Evolutionary conservation across 2,329 filamentous ascomycete species (phyloP).

Genomic region (Malbranchea zuffiana): DNA sequence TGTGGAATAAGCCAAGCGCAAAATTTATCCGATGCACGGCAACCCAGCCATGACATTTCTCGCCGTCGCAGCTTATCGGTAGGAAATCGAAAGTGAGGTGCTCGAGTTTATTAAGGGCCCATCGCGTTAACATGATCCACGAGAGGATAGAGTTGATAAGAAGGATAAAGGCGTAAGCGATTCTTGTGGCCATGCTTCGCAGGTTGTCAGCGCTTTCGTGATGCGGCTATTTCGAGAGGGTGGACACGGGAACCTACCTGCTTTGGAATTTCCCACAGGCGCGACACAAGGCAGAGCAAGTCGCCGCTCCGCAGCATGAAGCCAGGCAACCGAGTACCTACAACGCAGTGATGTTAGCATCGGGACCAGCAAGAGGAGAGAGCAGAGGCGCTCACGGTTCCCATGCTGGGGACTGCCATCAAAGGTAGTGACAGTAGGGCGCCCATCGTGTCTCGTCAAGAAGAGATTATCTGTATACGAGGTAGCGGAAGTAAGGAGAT

Average conservation of each 20-base stretch:
- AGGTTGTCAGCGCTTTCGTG: constrained; percentile 1
- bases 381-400: constrained; percentile 55
- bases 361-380: constrained; percentile 12
- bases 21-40: constrained; percentile 98
- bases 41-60: constrained; percentile 88
- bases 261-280: constrained; percentile 95
- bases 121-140: constrained; percentile 98
- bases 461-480: too few species aligned
- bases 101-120: constrained; percentile 93
- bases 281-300: constrained; percentile 90
- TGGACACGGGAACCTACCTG: constrained; percentile 47
- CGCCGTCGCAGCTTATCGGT: constrained; percentile 82
- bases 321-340: constrained; percentile 32
- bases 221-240: neutral
- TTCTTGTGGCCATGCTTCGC: constrained; percentile 83
- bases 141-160: constrained; percentile 93
- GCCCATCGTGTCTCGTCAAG: constrained; percentile 53
- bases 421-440: constrained; percentile 82
- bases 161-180: constrained; percentile 89
- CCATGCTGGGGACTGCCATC: constrained; percentile 72
- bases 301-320: constrained; percentile 93
- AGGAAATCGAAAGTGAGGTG: constrained; percentile 90
- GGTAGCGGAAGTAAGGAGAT: too few species aligned
- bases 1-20: constrained; percentile 85
- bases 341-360: neutral